These are phyloP conservation scores for Globisporangium cystogenes DNA, from an alignment of 352 stramenopile species.

Conservation along the genomic window DNA sequence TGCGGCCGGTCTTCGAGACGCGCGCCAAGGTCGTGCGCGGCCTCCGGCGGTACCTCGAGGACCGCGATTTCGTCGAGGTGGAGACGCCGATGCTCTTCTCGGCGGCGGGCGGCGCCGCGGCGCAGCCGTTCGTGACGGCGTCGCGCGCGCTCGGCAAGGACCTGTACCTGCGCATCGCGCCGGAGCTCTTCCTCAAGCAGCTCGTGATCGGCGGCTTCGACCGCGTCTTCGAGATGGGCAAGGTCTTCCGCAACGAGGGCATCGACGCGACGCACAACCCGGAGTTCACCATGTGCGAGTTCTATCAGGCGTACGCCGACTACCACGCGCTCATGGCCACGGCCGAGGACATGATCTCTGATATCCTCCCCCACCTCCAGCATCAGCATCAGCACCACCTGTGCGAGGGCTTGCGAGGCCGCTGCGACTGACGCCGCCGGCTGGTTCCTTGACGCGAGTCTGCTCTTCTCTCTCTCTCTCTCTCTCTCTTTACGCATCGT, in stretches of 20 bases:
- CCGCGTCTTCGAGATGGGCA: slow-evolving; percentile 98
- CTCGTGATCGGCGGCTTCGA: slow-evolving; percentile 95
- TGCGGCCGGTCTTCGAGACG: slow-evolving; percentile 92
- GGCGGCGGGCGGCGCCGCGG: slow-evolving; percentile 94
- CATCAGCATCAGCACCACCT: not conserved
- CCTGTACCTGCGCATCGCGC: slow-evolving; percentile 94
- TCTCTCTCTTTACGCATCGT: slow-evolving; percentile 74
- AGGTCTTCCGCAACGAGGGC: slow-evolving; percentile 98
- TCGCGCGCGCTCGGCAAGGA: slow-evolving; percentile 97
- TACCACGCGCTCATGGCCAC: slow-evolving; percentile 98
- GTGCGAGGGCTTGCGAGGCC: too few species aligned
- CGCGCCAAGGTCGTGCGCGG: slow-evolving; percentile 79
- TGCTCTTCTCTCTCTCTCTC: not conserved
- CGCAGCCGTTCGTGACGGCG: slow-evolving; percentile 97
- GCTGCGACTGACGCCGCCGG: too few species aligned
- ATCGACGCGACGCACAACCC: slow-evolving; percentile 98
- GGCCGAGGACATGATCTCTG: slow-evolving; percentile 96
- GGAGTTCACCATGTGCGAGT: slow-evolving; percentile 99
- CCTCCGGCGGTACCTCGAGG: slow-evolving; percentile 65
- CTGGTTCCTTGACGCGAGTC: slow-evolving; percentile 2
- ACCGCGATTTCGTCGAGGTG: slow-evolving; percentile 75
- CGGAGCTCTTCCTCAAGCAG: slow-evolving; percentile 98
- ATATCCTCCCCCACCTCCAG: slow-evolving; percentile 19
- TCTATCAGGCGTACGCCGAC: slow-evolving; percentile 98
- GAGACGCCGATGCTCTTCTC: slow-evolving; percentile 99